phyloP scores from a whole-genome alignment of 108 stramenopile species.

The Stephanodiscus triporus region DNA sequence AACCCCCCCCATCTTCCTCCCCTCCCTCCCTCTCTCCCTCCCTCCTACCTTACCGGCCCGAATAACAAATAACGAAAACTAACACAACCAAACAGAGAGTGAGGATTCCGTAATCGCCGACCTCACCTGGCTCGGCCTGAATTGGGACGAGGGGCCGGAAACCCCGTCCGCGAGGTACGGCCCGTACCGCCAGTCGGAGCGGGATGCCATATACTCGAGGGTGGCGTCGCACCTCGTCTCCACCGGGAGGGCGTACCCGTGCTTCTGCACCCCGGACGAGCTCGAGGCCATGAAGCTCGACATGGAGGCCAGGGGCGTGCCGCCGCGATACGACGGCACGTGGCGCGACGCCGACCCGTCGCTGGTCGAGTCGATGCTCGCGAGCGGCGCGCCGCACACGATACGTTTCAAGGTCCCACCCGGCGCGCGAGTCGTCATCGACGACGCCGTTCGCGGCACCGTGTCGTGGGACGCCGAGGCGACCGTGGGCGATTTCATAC shows the following conservation, averaged over 20 bases:
- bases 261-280: slow-evolving; percentile 96
- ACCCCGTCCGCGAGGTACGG: slow-evolving; percentile 61
- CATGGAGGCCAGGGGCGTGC: slow-evolving; percentile 79
- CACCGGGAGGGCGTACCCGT: slow-evolving; percentile 90
- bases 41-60: too few species aligned
- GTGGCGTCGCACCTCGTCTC: slow-evolving; percentile 67
- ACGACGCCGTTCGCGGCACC: slow-evolving; percentile 93
- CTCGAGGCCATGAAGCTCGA: slow-evolving; percentile 89
- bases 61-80: neutral
- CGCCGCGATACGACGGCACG: slow-evolving; percentile 92
- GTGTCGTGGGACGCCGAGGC: slow-evolving; percentile 97
- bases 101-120: slow-evolving; percentile 94
- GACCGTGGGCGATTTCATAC: slow-evolving; percentile 96
- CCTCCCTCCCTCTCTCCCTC: too few species aligned
- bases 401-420: slow-evolving; percentile 91
- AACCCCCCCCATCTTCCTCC: too few species aligned
- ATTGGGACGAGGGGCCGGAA: slow-evolving; percentile 96
- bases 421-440: slow-evolving; percentile 85
- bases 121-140: slow-evolving; percentile 87
- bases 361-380: slow-evolving; percentile 79
- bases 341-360: slow-evolving; percentile 96
- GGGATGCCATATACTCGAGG: slow-evolving; percentile 70
- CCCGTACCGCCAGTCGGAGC: slow-evolving; percentile 89
- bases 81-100: slow-evolving; percentile 54
- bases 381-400: slow-evolving; percentile 82